A percentile compares a stretch with the other conserved stretches of the same genome.
Evolutionary conservation across 78 protist genomes (phyloP).

Genomic region (Protostelium mycophagum): DNA sequence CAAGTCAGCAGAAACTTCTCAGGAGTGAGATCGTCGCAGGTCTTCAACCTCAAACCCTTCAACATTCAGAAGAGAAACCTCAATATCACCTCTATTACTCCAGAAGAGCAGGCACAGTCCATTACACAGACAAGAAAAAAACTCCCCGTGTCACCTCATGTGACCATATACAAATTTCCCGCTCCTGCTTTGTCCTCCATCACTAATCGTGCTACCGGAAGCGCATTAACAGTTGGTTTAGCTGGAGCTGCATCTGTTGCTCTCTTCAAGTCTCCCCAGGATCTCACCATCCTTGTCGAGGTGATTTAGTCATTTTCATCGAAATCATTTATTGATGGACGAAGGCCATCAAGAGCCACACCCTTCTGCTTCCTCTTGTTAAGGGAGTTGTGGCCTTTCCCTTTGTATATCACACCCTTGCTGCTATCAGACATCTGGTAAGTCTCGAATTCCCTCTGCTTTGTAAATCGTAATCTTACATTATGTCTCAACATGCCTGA

Average conservation of each 20-base stretch:
- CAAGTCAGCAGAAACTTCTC: no score
- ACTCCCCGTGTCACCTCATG: conserved; percentile 40
- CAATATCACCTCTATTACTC: not conserved
- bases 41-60: no score
- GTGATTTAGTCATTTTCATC: not conserved
- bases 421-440: not conserved
- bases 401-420: not conserved
- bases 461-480: no score
- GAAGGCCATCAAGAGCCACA: not conserved
- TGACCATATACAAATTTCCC: conserved; percentile 51
- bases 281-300: not conserved
- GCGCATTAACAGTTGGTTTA: conserved; percentile 11
- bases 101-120: not conserved
- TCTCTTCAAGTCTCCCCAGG: not conserved
- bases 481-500: no score
- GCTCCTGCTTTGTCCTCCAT: conserved; percentile 46
- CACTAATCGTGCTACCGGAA: conserved; percentile 54
- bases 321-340: not conserved
- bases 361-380: not conserved
- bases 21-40: no score
- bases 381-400: not conserved
- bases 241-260: not conserved
- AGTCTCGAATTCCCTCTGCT: not conserved
- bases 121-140: not conserved
- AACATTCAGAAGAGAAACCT: no score